Evolutionary conservation across 2,329 filamentous ascomycete genomes (phyloP), one percentile per base, ranked within the genome.

Genomic region (Ophiostoma himal-ulmi): DNA sequence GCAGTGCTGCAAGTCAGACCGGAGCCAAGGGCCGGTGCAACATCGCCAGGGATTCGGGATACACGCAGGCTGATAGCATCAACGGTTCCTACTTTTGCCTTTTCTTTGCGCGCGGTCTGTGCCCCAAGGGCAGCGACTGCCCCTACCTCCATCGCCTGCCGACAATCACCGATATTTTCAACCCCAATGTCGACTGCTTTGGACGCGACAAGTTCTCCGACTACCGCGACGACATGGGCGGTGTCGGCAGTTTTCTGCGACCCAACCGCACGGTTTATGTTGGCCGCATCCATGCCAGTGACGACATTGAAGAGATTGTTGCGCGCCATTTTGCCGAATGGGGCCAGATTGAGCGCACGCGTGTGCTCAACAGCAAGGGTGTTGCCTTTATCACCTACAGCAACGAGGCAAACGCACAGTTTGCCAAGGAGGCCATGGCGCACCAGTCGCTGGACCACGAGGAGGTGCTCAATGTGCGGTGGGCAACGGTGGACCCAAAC

Each of bases 211-310:
- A 96, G 82, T 91, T 93, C 77, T 90, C 87, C 73, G 94, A 97
- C 77, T 98, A 97, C 80, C 85, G 94, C 76, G 94, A 98, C 78
- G 94, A 98, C 79, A 98, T 99, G 95, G 94, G 94, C 69, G 96
- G 96, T 74, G 93, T 97, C 1, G 95, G 95, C 36, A 93, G 88
- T 73, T 99, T 99, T 77, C 90, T 94, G 88, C 86, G 95, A 30
- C 92, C 96, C 77, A 99, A 99, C 78, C 86, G 95, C 41, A 99
- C 95, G 0, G 83, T 99, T 6, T 99, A 99, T 76, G 88, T 97
- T 0, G 95, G 95, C 5, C 85, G 94, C 67, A 97, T 99, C 78
- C 93, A 97, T 79, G 94, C 97, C 48, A 94, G 90, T 14, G 95
- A 98, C 79, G 94, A 98, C 77, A 97, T 98, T 73, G 94, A 99